Percentiles rank a stretch among this genome's conserved stretches.
These are phyloP conservation scores for Coemansia sp. DNA, from an alignment of 192 early-diverging fungal species.

Conservation along the genomic window DNA sequence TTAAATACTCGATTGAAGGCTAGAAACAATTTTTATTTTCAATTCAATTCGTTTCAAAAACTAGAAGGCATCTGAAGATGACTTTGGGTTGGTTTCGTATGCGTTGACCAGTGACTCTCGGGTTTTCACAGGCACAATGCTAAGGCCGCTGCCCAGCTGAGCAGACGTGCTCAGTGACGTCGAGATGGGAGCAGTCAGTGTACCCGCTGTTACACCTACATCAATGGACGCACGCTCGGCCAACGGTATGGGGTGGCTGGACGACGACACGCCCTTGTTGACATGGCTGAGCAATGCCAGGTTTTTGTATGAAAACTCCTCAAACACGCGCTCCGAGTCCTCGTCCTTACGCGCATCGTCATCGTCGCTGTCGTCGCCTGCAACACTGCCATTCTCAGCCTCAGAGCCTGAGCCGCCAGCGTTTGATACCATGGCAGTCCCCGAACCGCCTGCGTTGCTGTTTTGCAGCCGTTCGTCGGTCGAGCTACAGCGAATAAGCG, in stretches of 20 bases:
- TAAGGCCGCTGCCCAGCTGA: neutral
- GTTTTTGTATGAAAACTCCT: conserved; percentile 68
- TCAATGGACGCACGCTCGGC: conserved; percentile 9
- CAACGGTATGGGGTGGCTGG: conserved; percentile 28
- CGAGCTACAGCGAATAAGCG: conserved; percentile 40
- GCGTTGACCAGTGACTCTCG: neutral
- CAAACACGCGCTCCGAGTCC: conserved; percentile 55
- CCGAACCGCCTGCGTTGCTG: neutral
- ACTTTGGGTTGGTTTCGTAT: neutral
- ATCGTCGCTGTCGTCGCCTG: conserved; percentile 3
- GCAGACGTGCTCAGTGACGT: neutral
- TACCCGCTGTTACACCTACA: neutral
- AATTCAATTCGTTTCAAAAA: no score
- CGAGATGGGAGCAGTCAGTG: neutral
- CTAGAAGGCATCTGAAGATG: neutral
- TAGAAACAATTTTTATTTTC: no score
- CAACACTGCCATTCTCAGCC: conserved; percentile 9
- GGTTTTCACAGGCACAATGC: neutral
- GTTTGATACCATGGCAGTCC: conserved; percentile 2
- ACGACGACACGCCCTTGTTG: conserved; percentile 61
- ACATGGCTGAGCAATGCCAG: conserved; percentile 63
- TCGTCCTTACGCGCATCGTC: conserved; percentile 21
- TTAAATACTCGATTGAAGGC: no score
- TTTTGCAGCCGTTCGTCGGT: conserved; percentile 40
- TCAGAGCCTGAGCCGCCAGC: conserved; percentile 19